Evolutionary conservation across 2,329 filamentous ascomycete species (phyloP), one percentile per base, ranked within the genome.

Genomic region (Paecilomyces fulvus): DNA sequence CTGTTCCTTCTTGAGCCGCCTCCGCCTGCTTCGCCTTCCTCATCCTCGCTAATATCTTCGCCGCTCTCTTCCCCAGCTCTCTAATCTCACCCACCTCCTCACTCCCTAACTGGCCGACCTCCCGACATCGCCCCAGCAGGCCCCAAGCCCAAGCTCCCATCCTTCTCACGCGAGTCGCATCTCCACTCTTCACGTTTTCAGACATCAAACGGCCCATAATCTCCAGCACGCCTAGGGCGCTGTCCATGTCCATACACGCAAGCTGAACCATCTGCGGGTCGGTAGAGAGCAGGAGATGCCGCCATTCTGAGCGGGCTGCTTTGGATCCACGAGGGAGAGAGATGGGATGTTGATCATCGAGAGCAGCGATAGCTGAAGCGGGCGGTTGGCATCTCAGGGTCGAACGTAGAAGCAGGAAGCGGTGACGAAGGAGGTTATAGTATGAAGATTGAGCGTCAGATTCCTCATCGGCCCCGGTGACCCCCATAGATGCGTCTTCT

Each of bases 111-210:
- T 89, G 85, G 1, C 90, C 90, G 9, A 83, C 76, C 33, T 89
- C 88, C 0, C 88, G 86, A 57, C 92, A 79, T 56, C 85, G 82
- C 2, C 88, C 90, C 49, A 96, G 77, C 56, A 96, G 72, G 0
- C 87, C 85, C 92, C 91, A 96, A 3, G 89, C 77, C 92, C 92
- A 97, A 14, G 84, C 80, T 58, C 90, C 91, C 3, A 89, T 84
- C 51, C 85, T 81, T 63, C 83, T 80, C 25, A 83, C 78, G 30
- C 90, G 76, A 30, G 80, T 78, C 21, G 77, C 73, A n/a, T 81
- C 82, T 52, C 80, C 80, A 50, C 79, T 80, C 54, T 87, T 79
- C 53, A 88, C 83, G 58, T 83, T 83, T 54, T 83, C 83, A 17
- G 80, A 79, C 28, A 87, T 76, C n/a, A 89, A 64, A 9, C 72